Percentiles rank a stretch among this genome's conserved stretches.
Evolutionary conservation across 148 eudicot genomes (phyloP).

Genomic region (Oxyria digyna): DNA sequence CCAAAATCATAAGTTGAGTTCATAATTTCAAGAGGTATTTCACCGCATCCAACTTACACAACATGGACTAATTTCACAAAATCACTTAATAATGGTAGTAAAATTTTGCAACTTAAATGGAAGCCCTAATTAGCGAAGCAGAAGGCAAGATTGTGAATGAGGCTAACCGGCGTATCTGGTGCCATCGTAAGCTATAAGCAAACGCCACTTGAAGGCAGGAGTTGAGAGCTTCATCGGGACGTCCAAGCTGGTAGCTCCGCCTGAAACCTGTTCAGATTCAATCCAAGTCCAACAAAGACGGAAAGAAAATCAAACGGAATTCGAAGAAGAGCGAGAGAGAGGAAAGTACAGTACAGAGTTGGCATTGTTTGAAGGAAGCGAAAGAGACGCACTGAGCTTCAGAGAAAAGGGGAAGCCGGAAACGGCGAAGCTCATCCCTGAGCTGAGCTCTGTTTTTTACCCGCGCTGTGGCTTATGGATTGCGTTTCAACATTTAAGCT

Average conservation of each 20-base stretch:
- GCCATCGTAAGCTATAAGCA: constrained; percentile 32
- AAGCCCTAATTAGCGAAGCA: background rate
- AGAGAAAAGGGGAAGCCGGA: background rate
- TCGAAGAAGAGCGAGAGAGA: background rate
- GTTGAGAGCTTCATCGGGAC: constrained; percentile 10
- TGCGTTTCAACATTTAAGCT: background rate
- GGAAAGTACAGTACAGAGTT: constrained; percentile 8
- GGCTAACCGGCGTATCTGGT: constrained; percentile 27
- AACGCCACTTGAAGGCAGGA: constrained; percentile 50
- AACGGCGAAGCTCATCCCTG: constrained; percentile 9
- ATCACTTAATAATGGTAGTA: background rate
- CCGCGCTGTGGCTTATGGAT: background rate
- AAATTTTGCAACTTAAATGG: background rate
- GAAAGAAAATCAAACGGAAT: background rate
- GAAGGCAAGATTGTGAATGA: background rate
- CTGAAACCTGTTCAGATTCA: constrained; percentile 12
- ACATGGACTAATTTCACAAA: background rate
- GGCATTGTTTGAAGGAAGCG: constrained; percentile 5
- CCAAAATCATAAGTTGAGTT: background rate
- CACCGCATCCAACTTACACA: background rate
- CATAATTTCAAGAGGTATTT: background rate
- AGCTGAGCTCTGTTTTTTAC: background rate
- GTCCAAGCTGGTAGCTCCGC: background rate
- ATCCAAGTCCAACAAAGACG: background rate
- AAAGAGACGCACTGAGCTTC: background rate